phyloP scores from a whole-genome alignment of 2,329 filamentous ascomycete genomes.

The Ophiostoma sp. region DNA sequence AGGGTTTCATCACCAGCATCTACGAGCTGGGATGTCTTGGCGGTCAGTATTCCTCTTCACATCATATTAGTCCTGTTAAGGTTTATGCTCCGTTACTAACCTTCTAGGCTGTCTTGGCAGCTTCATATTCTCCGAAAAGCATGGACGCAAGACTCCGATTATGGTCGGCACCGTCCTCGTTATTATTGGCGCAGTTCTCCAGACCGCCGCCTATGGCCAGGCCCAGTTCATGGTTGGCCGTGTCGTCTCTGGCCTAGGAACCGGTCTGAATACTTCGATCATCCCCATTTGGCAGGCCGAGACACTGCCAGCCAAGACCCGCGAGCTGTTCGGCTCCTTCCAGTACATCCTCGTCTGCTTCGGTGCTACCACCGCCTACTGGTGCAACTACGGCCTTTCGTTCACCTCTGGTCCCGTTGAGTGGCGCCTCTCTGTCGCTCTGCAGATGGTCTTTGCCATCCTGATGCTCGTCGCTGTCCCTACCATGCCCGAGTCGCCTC shows the following conservation, averaged over 20 bases:
- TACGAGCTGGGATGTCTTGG: constrained; percentile 28
- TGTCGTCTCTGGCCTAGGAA: constrained; percentile 38
- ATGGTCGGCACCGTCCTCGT: constrained; percentile 28
- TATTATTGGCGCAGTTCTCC: constrained; percentile 23
- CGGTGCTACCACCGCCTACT: constrained; percentile 37
- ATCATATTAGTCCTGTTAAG: not conserved
- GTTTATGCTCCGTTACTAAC: not conserved
- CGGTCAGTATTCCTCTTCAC: constrained; percentile 15
- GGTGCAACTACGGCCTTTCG: constrained; percentile 46
- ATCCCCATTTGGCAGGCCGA: constrained; percentile 35
- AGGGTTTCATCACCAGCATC: constrained; percentile 26
- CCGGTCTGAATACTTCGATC: constrained; percentile 41
- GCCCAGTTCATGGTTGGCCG: constrained; percentile 41
- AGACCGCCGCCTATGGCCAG: constrained; percentile 25
- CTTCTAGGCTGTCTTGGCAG: constrained; percentile 22
- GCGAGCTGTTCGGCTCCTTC: constrained; percentile 36
- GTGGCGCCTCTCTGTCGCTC: constrained; percentile 52
- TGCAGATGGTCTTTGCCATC: constrained; percentile 36
- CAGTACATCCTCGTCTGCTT: constrained; percentile 41
- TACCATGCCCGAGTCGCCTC: constrained; percentile 39
- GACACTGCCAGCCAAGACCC: constrained; percentile 32
- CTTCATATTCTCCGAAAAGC: constrained; percentile 26
- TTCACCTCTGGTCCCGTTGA: constrained; percentile 41
- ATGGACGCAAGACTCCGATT: constrained; percentile 26
- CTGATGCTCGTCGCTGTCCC: constrained; percentile 35